These are phyloP conservation scores for Mycena polygramma DNA, from an alignment of 768 basidiomycete species.

Conservation along the genomic window DNA sequence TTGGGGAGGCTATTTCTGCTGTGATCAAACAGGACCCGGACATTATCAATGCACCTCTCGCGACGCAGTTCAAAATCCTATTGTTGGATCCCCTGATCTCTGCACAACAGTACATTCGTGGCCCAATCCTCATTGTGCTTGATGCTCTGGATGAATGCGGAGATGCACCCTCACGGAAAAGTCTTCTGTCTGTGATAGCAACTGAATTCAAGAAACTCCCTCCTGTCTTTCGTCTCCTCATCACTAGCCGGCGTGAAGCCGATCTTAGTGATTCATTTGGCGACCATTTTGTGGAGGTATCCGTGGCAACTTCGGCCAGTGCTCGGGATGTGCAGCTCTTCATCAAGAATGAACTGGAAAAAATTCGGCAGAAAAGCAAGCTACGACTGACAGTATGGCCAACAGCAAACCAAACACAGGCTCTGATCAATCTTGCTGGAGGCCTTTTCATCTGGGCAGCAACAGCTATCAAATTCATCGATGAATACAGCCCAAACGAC, in stretches of 20 bases:
- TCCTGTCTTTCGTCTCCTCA: constrained; percentile 34
- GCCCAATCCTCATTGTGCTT: constrained; percentile 39
- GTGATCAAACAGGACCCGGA: background rate
- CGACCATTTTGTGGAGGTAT: background rate
- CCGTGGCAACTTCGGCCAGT: background rate
- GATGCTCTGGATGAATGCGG: constrained; percentile 45
- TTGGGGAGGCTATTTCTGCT: background rate
- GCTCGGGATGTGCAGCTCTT: constrained; percentile 16
- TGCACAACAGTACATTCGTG: background rate
- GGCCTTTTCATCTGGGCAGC: constrained; percentile 44
- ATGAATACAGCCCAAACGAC: too few species aligned
- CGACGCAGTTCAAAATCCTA: constrained; percentile 7
- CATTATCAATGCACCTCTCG: constrained; percentile 1
- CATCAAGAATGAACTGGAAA: background rate
- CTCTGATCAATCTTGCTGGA: constrained; percentile 22
- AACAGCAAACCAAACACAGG: constrained; percentile 19
- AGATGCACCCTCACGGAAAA: constrained; percentile 1
- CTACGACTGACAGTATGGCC: constrained; percentile 30
- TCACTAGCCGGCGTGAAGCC: constrained; percentile 38
- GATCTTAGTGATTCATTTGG: constrained; percentile 34
- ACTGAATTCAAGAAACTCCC: constrained; percentile 32
- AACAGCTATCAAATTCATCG: constrained; percentile 39
- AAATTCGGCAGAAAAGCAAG: background rate
- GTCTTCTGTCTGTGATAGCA: constrained; percentile 31
- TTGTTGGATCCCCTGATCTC: background rate